Base-by-base conservation (phyloP, 2,329 filamentous ascomycete species). In the Fusarium acutatum region DNA sequence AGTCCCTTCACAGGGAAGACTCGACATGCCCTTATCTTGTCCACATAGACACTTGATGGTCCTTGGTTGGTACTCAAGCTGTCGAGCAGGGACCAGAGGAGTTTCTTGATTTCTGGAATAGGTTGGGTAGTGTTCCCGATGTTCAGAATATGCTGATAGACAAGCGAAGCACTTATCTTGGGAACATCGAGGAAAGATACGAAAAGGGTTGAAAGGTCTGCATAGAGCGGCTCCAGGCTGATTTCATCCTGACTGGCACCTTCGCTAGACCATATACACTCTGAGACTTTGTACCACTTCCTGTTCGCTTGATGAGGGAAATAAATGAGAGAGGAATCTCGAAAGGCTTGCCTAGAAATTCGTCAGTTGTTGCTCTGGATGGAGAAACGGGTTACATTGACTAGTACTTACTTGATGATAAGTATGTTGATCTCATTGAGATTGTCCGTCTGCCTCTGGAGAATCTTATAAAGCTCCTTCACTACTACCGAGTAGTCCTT, bases 251-350 rank as follows among this genome's bases (percentile, higher is more conserved):
- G 6, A 7, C 12, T 46, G 8, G 6, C 14, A 2, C 30, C 30
- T 2, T 26, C 9, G 11, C 7, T 26, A 20, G 32, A 47, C 24
- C 32, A 58, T 2, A 58, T 6, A 18, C 54, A 58, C 22, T 58
- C 54, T 14, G 32, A 8, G 6, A 18, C 5, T 30, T 49, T 49
- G 15, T 17, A 59, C 56, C 56, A 59, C 9, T 15, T 47, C 20
- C 4, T 37, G 3, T 0, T 15, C 8, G 0, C 20, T 18, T 37
- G 14, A 2, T 5, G 5, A 7, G 32, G 24, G 3, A 4, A 2
- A 28, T 59, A 59, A 13, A 59, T 59, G 20, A 59, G 56, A 1
- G 32, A 5, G 1, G 30, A 24, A 2, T 59, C 30, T 14, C 56
- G 17, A 14, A 59, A 59, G 6, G 9, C 17, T 17, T 37, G 56